phyloP scores from a whole-genome alignment of 176 grass and related monocot species.

The Zoysia japonica region DNA sequence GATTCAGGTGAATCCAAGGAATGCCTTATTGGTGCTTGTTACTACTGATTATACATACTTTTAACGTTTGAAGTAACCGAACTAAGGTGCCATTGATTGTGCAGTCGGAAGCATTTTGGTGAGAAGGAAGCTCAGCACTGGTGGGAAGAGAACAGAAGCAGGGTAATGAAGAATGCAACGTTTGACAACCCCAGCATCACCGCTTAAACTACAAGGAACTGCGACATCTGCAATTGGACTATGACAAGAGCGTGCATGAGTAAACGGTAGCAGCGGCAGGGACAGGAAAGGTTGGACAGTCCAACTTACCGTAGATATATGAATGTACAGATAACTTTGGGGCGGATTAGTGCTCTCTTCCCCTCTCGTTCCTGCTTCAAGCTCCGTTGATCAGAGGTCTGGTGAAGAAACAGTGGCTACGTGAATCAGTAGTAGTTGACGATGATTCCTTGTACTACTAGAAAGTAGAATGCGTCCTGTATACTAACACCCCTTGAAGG shows the following conservation, averaged over 20 bases:
- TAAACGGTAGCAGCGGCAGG: too few species aligned
- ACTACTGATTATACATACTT: not conserved
- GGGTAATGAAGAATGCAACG: conserved; percentile 49
- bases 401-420: not conserved
- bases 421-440: not conserved
- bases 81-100: conserved; percentile 8
- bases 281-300: not conserved
- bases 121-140: conserved; percentile 78
- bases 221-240: not conserved
- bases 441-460: not conserved
- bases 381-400: not conserved
- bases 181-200: conserved; percentile 20
- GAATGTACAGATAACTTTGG: conserved; percentile 26
- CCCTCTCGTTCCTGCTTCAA: not conserved
- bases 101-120: conserved; percentile 85
- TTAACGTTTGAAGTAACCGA: conserved; percentile 9
- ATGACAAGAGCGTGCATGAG: not conserved
- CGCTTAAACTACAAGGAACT: not conserved
- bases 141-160: conserved; percentile 76
- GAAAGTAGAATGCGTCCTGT: conserved; percentile 7
- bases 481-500: not conserved
- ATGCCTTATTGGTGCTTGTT: not conserved
- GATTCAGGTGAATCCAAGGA: conserved; percentile 66
- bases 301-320: conserved; percentile 31
- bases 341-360: not conserved